Base-by-base conservation (phyloP, 2,329 filamentous ascomycete genomes). In the Talaromyces sp. region DNA sequence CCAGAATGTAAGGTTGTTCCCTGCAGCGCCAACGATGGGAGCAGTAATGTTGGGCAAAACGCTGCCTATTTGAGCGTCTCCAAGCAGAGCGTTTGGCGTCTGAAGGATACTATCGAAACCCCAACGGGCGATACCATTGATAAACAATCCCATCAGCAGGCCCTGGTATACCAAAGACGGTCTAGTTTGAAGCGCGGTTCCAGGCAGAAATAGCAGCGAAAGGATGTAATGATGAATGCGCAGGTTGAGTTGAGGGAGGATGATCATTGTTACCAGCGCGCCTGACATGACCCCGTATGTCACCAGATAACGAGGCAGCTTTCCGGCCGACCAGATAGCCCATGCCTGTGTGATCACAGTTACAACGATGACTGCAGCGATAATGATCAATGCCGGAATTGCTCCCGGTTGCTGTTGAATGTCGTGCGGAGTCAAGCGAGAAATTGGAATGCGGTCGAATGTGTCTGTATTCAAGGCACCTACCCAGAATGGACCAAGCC, bases 221-320 rank as follows among this genome's bases (percentile, higher is more conserved):
- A 87, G 79, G 67, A 87, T 86, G 69, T 87, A 87, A 68, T 87
- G 85, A 67, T 87, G 85, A 63, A 87, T 85, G n/a, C 85, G 81
- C 21, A 87, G 77, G 64, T 83, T 83, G 75, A 86, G 81, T 42
- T 80, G 75, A 0, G 85, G 85, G 2, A 86, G 74, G 1, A 81
- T 75, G n/a, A 86, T 72, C 31, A 86, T 74, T 28, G 79, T 67
- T 54, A 85, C 73, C 39, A 82, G 68, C 23, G 72, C 79, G 67
- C 84, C 83, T 55, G 54, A 60, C 63, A 83, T 75, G 31, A 80
- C 66, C 46, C 70, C 77, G 67, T 84, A 84, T 52, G 84, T 71
- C 31, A 70, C 71, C 56, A 86, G 71, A 72, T 80, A 81, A 23
- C 75, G 71, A 11, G 81, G 81, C 65, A 86, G 77, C n/a, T 83